Conservation (phyloP, 352 stramenopile genomes). For the Globisporangium viniferum region DNA sequence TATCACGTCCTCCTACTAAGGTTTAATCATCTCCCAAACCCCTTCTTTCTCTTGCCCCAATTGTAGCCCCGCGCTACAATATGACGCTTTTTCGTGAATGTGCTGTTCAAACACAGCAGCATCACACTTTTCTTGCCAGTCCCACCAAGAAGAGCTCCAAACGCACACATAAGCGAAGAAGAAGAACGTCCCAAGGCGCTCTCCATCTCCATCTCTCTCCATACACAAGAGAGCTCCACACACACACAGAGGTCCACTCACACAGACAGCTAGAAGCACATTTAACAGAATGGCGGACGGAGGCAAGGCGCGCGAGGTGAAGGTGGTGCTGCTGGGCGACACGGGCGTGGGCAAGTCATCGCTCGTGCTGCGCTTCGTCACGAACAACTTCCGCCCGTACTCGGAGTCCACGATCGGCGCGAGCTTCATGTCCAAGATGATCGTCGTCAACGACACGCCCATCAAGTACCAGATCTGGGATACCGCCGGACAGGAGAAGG, state of each 20-base stretch:
- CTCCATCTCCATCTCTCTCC: background rate
- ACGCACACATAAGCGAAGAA: background rate
- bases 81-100: background rate
- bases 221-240: background rate
- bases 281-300: slow-evolving; percentile 42
- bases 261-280: background rate
- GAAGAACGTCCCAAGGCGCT: background rate
- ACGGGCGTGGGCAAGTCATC: slow-evolving; percentile 96
- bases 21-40: background rate
- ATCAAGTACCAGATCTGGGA: slow-evolving; percentile 99
- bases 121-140: background rate
- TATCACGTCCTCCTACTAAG: too few species aligned
- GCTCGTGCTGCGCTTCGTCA: slow-evolving; percentile 96
- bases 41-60: background rate
- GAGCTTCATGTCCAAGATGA: slow-evolving; percentile 97
- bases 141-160: background rate
- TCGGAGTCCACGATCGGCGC: slow-evolving; percentile 96
- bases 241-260: background rate
- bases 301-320: slow-evolving; percentile 83
- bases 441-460: slow-evolving; percentile 88
- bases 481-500: slow-evolving; percentile 96
- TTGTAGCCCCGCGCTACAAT: too few species aligned
- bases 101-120: background rate
- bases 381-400: slow-evolving; percentile 96
- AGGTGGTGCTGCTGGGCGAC: slow-evolving; percentile 92